Percentiles rank a stretch among this genome's conserved stretches.
Conservation (phyloP, 805 yeast genomes). For the Saturnispora ahearnii region DNA sequence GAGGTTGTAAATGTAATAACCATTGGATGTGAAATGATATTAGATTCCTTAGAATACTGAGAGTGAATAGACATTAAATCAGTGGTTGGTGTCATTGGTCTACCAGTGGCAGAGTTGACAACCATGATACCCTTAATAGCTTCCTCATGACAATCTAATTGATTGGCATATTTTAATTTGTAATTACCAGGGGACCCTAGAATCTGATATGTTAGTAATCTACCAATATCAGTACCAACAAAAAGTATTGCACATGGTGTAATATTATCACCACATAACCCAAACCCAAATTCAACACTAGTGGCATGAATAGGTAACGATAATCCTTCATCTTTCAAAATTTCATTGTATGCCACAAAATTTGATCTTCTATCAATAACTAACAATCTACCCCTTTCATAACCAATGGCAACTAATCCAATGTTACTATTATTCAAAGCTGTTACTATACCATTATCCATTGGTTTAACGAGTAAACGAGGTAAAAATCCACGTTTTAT, state of each 20-base stretch:
- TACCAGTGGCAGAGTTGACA: conserved; percentile 49
- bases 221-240: conserved; percentile 74
- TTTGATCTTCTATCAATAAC: conserved; percentile 73
- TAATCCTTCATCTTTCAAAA: conserved; percentile 23
- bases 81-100: conserved; percentile 56
- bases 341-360: conserved; percentile 36
- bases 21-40: conserved; percentile 53
- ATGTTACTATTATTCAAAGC: conserved; percentile 60
- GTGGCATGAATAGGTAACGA: conserved; percentile 36
- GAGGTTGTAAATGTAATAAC: conserved; percentile 45
- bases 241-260: conserved; percentile 51
- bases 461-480: conserved; percentile 34
- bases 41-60: conserved; percentile 21
- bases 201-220: conserved; percentile 53
- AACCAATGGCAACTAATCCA: conserved; percentile 80
- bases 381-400: conserved; percentile 61
- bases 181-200: conserved; percentile 60
- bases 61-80: conserved; percentile 32
- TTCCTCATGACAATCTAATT: conserved; percentile 40
- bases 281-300: conserved; percentile 61
- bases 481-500: conserved; percentile 59
- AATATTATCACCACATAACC: conserved; percentile 39
- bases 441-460: conserved; percentile 40
- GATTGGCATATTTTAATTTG: conserved; percentile 42
- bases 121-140: conserved; percentile 50